Evolutionary conservation across 2,329 filamentous ascomycete genomes (phyloP).

Genomic region (Colletotrichum orchidophilum): DNA sequence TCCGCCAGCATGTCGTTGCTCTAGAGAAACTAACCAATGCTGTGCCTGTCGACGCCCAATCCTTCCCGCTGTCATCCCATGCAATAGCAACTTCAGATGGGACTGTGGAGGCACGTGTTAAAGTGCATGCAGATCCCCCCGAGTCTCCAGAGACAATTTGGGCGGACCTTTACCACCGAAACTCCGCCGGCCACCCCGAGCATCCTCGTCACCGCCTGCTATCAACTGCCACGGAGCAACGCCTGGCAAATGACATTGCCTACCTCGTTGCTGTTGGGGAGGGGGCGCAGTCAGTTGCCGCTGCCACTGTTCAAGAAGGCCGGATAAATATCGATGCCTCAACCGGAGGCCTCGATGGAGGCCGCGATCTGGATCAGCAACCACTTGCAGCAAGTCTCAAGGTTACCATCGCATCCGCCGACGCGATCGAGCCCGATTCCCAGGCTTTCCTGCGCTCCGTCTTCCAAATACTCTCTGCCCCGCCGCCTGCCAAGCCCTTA

Average conservation of each 20-base stretch:
- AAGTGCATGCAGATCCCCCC: not conserved
- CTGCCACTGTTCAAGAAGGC: constrained; percentile 30
- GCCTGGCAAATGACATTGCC: constrained; percentile 31
- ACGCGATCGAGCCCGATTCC: constrained; percentile 28
- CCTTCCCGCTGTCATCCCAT: constrained; percentile 5
- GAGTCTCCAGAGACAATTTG: not conserved
- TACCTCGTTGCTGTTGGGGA: constrained; percentile 32
- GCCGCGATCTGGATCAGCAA: not conserved
- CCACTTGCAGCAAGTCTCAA: not conserved
- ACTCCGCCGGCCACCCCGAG: not conserved
- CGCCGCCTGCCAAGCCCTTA: constrained; percentile 10
- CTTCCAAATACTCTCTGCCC: constrained; percentile 10
- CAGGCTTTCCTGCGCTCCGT: constrained; percentile 28
- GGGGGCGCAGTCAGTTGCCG: constrained; percentile 34
- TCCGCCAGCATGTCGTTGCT: constrained; percentile 27
- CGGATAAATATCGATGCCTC: not conserved
- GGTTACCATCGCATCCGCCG: constrained; percentile 29
- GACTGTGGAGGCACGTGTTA: not conserved
- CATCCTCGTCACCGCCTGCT: constrained; percentile 4
- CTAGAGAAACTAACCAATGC: constrained; percentile 33
- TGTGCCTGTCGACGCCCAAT: constrained; percentile 25
- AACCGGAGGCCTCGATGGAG: not conserved
- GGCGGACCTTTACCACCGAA: not conserved
- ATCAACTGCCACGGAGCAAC: constrained; percentile 22
- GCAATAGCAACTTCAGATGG: not conserved